Conservation (phyloP, 2,329 filamentous ascomycete genomes). For the Penicillium palitans region DNA sequence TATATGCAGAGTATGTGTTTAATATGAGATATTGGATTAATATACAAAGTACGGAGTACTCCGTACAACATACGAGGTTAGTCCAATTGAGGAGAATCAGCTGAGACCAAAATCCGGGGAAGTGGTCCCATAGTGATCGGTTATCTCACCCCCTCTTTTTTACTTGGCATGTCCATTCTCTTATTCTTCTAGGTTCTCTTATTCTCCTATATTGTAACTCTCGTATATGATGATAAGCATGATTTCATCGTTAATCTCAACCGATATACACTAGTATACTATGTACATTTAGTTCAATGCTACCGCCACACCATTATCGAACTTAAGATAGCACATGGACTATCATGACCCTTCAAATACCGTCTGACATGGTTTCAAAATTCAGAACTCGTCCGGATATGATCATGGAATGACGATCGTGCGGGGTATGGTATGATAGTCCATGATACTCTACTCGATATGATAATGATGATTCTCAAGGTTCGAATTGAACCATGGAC, state of each 20-base stretch:
- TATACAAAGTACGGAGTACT: too few relatives aligned
- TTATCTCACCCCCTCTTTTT: constrained; percentile 7
- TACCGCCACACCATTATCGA: not conserved
- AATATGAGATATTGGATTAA: not conserved
- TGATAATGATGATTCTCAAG: not conserved
- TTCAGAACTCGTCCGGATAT: constrained; percentile 8
- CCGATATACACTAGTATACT: not conserved
- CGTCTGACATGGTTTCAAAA: not conserved
- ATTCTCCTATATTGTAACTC: too few relatives aligned
- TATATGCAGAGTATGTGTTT: not conserved
- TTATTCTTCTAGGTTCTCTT: too few relatives aligned
- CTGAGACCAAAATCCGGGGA: constrained; percentile 26
- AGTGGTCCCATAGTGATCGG: constrained; percentile 10
- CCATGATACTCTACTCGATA: not conserved
- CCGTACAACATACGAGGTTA: not conserved
- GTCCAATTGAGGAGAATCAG: constrained; percentile 1
- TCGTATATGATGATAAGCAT: not conserved
- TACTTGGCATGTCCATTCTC: not conserved
- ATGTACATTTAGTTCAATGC: too few relatives aligned
- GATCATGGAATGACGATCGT: constrained; percentile 25
- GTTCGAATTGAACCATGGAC: not conserved
- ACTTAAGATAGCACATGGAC: not conserved
- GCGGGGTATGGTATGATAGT: constrained; percentile 23
- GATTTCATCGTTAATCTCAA: constrained; percentile 17
- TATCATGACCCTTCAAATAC: not conserved